Base-by-base conservation (phyloP, 1,284 basidiomycete species). In the Sporisorium exsertum region DNA sequence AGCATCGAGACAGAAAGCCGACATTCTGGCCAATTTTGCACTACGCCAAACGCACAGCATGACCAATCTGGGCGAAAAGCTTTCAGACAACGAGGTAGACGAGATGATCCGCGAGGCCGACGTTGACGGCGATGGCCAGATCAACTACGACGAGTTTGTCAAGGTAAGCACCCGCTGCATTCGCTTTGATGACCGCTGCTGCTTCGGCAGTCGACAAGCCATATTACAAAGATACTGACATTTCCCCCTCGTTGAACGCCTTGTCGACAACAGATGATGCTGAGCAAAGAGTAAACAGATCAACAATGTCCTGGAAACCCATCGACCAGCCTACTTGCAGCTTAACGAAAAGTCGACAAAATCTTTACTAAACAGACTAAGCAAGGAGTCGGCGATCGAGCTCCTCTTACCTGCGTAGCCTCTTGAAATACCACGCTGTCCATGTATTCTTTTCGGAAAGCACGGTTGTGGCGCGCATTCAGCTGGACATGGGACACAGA, bases 81-180 rank as follows among this genome's bases (percentile, higher is more conserved):
- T 98, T 64, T 91, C 94, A 18, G 94, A 97, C 82, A 90, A 88
- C 40, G 96, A 98, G 88, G 94, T 98, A 71, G 93, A 95, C 80
- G 94, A 97, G 88, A 98, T 99, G 96, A 98, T 99, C 86, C 91
- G 94, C 65, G 96, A 98, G 87, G 96, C 96, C 60, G 96, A 99
- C 87, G 90, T 94, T 58, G 95, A 98, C 85, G 95, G 94, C 46
- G 94, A 95, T 86, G 94, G 94, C 93, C 87, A 92, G 67, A 83
- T 84, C 70, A 84, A 83, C 73, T 83, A 93, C 87, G 93, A 93
- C 84, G 90, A 87, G 79, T 77, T 89, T 76, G 88, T 89, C 64
- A 87, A 87, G 79, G 88, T 89, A 86, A 87, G 79, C 64, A 32
- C 16, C 3, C 43, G 27, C n/a, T 0, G 32, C 24, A 33, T 27